Evolutionary conservation across 2,329 filamentous ascomycete species (phyloP).

Genomic region (Aulographum hederae): DNA sequence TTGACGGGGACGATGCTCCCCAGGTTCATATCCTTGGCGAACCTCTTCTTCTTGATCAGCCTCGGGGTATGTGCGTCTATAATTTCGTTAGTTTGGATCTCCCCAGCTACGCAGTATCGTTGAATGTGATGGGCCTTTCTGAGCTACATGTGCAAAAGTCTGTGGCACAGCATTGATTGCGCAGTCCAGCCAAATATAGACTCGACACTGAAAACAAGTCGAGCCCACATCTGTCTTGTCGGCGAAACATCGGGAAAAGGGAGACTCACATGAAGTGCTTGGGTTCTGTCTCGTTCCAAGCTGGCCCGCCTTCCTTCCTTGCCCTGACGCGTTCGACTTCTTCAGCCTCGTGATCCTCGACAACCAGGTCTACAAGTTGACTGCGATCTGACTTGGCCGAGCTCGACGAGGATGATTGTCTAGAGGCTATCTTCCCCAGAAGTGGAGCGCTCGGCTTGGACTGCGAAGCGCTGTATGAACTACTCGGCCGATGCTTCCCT

Average conservation of each 20-base stretch:
- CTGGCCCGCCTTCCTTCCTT: slow-evolving; percentile 42
- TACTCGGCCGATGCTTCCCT: slow-evolving; percentile 22
- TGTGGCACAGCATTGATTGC: slow-evolving; percentile 8
- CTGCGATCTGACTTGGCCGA: slow-evolving; percentile 36
- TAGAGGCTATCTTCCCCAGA: slow-evolving; percentile 13
- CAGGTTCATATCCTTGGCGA: slow-evolving; percentile 35
- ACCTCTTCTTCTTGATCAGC: slow-evolving; percentile 30
- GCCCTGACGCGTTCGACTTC: slow-evolving; percentile 42
- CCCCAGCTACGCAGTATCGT: no score
- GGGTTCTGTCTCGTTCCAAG: slow-evolving; percentile 37
- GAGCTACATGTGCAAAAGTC: not conserved
- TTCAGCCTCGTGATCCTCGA: slow-evolving; percentile 45
- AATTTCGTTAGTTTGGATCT: slow-evolving; percentile 2
- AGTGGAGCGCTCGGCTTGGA: slow-evolving; percentile 16
- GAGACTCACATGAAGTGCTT: slow-evolving; percentile 35
- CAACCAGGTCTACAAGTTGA: slow-evolving; percentile 48
- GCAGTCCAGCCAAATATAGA: no score
- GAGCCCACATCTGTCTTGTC: no score
- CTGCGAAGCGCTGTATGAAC: slow-evolving; percentile 15
- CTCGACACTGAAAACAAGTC: no score
- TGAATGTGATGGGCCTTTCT: no score
- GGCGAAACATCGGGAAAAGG: no score
- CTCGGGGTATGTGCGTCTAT: slow-evolving; percentile 27
- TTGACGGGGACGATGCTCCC: slow-evolving; percentile 16
- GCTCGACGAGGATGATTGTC: slow-evolving; percentile 24